Percentiles rank a stretch among this genome's conserved stretches.
phyloP scores from a whole-genome alignment of 768 basidiomycete genomes.

The Phlebiopsis gigantea region DNA sequence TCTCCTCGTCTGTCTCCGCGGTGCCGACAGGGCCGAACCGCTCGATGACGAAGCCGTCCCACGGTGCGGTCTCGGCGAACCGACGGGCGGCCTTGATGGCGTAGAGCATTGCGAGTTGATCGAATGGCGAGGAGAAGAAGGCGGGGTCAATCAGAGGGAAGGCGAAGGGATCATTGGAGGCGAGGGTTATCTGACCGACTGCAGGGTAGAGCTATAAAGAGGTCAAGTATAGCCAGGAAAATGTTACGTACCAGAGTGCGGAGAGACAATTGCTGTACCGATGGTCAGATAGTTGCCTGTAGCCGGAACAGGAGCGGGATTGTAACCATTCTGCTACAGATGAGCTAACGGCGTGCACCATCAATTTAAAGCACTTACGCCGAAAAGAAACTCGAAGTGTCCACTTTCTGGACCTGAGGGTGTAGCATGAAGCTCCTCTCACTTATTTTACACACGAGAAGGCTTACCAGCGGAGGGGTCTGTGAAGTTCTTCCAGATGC shows the following conservation, averaged over 20 bases:
- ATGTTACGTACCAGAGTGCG: neutral
- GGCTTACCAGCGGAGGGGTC: conserved; percentile 3
- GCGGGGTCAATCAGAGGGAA: conserved; percentile 21
- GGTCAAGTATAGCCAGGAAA: too few relatives aligned
- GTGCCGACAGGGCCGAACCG: conserved; percentile 1
- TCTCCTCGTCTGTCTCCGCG: conserved; percentile 6
- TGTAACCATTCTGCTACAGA: conserved; percentile 1
- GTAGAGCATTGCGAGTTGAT: conserved; percentile 24
- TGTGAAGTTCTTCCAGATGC: neutral
- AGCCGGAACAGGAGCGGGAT: neutral
- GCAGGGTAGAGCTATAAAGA: neutral
- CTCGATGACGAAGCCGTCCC: conserved; percentile 4
- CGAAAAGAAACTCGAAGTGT: conserved; percentile 4
- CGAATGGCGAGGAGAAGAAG: conserved; percentile 19
- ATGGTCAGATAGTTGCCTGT: conserved; percentile 11
- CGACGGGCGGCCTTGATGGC: conserved; percentile 5
- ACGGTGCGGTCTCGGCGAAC: neutral
- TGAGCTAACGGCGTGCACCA: neutral
- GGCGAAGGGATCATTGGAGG: conserved; percentile 18
- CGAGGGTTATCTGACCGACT: conserved; percentile 21
- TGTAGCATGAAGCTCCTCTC: neutral
- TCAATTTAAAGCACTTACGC: neutral
- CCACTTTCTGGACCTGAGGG: neutral
- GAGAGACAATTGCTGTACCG: conserved; percentile 8
- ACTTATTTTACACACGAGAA: neutral